Percentiles rank a stretch among this genome's conserved stretches.
Conservation (phyloP, 257 asterid species). For the Mitragyna speciosa region DNA sequence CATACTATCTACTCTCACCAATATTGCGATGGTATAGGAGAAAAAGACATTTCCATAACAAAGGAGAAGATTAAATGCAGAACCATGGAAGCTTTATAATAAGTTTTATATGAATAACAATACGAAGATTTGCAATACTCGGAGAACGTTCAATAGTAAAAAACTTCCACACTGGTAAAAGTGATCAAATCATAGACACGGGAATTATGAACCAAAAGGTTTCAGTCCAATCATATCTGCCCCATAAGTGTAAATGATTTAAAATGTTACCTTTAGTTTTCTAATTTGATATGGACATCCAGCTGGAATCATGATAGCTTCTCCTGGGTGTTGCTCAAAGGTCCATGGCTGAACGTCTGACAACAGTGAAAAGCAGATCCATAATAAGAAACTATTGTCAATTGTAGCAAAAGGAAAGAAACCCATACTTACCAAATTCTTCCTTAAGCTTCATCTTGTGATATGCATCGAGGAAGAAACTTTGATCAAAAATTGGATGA, state of each 20-base stretch:
- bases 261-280: constrained; percentile 61
- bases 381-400: constrained; percentile 9
- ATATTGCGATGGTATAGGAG: background rate
- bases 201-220: background rate
- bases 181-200: no score
- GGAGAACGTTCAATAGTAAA: background rate
- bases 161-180: background rate
- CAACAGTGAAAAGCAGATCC: constrained; percentile 22
- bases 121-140: background rate
- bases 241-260: background rate
- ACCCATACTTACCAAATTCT: constrained; percentile 71
- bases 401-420: constrained; percentile 8
- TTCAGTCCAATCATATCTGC: constrained; percentile 7
- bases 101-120: background rate
- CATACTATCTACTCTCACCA: background rate
- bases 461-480: constrained; percentile 75
- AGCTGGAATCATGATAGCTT: constrained; percentile 95
- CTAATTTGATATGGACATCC: constrained; percentile 96
- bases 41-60: background rate
- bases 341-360: constrained; percentile 92
- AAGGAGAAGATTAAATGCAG: no score
- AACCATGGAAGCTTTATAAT: background rate
- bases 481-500: constrained; percentile 91
- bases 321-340: constrained; percentile 77
- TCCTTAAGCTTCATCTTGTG: constrained; percentile 90